Conservation (phyloP, 768 basidiomycete species). For the Panellus pusillus region DNA sequence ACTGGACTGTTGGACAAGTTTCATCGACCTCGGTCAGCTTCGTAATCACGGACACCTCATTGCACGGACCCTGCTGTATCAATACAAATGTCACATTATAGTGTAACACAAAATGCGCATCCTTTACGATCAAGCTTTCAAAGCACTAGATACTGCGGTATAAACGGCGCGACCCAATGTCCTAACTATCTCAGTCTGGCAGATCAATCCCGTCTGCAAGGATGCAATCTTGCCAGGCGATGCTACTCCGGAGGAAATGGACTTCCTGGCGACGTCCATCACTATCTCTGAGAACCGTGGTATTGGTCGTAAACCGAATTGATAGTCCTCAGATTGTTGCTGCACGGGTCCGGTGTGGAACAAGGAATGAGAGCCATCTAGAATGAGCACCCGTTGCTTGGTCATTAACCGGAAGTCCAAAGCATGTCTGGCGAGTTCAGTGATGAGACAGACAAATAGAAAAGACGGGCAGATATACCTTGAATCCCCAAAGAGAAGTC, state of each 20-base stretch:
- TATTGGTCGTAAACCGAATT: conserved; percentile 55
- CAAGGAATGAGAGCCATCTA: conserved; percentile 73
- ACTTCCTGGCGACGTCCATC: conserved; percentile 46
- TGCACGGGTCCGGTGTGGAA: conserved; percentile 30
- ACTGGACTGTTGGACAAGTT: conserved; percentile 20
- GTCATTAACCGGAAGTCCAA: conserved; percentile 79
- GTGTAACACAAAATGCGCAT: conserved; percentile 13
- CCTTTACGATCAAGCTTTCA: conserved; percentile 13
- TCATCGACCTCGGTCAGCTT: conserved; percentile 16
- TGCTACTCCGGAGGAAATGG: conserved; percentile 31
- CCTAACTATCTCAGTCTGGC: conserved; percentile 48
- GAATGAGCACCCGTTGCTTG: conserved; percentile 60
- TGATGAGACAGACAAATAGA: conserved; percentile 2
- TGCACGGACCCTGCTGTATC: conserved; percentile 1
- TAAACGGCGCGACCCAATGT: conserved; percentile 53
- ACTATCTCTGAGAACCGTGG: conserved; percentile 57
- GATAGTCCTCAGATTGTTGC: conserved; percentile 7
- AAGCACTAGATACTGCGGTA: conserved; percentile 38
- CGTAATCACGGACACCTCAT: neutral
- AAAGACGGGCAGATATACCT: conserved; percentile 40
- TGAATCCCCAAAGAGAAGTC: conserved; percentile 68
- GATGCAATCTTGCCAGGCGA: conserved; percentile 47
- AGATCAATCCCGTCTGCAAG: conserved; percentile 64
- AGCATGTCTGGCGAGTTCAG: conserved; percentile 52
- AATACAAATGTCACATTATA: conserved; percentile 8